Evolutionary conservation across 768 basidiomycete species (phyloP).

Genomic region (Suillus sp.): DNA sequence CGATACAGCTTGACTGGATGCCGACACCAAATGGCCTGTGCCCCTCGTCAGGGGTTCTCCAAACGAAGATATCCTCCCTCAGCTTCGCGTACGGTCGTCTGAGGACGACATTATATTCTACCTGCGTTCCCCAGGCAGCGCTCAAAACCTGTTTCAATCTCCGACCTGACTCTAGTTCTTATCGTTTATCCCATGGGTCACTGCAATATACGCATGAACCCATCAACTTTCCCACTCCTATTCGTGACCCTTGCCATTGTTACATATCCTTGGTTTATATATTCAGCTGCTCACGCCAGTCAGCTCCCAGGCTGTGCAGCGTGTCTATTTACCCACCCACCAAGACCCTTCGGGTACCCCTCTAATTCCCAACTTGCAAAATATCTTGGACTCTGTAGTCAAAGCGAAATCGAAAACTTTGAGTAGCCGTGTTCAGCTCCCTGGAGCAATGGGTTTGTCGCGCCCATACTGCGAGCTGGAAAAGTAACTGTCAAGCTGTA

Average conservation of each 20-base stretch:
- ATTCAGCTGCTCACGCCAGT: slow-evolving; percentile 22
- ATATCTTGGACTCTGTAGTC: slow-evolving; percentile 22
- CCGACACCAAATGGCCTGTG: slow-evolving; percentile 17
- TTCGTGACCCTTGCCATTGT: slow-evolving; percentile 23
- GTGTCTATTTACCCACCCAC: slow-evolving; percentile 24
- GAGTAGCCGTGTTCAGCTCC: slow-evolving; percentile 25
- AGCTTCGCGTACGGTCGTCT: slow-evolving; percentile 3
- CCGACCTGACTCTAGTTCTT: slow-evolving; percentile 34
- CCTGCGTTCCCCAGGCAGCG: slow-evolving; percentile 53
- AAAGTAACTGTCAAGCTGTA: too few species aligned
- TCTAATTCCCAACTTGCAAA: slow-evolving; percentile 24
- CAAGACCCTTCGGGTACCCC: slow-evolving; percentile 20
- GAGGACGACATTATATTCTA: slow-evolving; percentile 34
- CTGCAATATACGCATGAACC: slow-evolving; percentile 3
- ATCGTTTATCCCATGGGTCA: slow-evolving; percentile 37
- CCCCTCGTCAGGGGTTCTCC: slow-evolving; percentile 14
- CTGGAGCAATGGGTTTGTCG: slow-evolving; percentile 27
- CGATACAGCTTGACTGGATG: slow-evolving; percentile 20
- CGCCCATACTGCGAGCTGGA: too few species aligned
- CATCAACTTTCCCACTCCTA: slow-evolving; percentile 9
- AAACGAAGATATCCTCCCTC: slow-evolving; percentile 17
- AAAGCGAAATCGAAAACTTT: slow-evolving; percentile 20
- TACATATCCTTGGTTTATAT: slow-evolving; percentile 23
- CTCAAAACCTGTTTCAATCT: slow-evolving; percentile 44
- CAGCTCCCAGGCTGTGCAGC: slow-evolving; percentile 13